Evolutionary conservation across 768 basidiomycete genomes (phyloP).

Genomic region (Termitomyces sp.): DNA sequence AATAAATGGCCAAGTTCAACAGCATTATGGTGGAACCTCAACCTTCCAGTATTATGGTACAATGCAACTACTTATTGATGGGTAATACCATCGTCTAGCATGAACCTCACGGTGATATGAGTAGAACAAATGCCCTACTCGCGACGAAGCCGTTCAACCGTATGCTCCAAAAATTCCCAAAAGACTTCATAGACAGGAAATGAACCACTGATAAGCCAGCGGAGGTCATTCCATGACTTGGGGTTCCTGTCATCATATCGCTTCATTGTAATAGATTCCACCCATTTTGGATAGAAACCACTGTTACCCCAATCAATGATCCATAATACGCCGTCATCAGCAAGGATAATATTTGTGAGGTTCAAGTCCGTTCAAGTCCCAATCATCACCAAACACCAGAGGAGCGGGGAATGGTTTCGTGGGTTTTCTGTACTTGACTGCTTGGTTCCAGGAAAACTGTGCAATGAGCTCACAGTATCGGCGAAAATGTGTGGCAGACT

Average conservation of each 20-base stretch:
- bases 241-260: neutral
- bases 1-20: no score
- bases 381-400: neutral
- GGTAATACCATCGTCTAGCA: no score
- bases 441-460: neutral
- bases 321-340: constrained; percentile 22
- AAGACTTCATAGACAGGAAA: neutral
- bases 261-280: constrained; percentile 14
- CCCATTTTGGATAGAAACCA: constrained; percentile 23
- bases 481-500: neutral
- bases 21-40: no score
- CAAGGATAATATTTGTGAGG: constrained; percentile 17
- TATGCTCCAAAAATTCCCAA: neutral
- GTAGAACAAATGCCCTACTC: no score
- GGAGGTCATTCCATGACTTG: neutral
- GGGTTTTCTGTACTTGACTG: neutral
- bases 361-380: constrained; percentile 19
- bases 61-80: no score
- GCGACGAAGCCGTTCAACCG: neutral
- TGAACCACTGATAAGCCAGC: constrained; percentile 1
- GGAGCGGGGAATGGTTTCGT: neutral
- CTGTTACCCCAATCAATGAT: constrained; percentile 23
- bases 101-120: no score
- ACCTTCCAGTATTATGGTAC: no score
- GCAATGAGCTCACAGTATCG: neutral